Evolutionary conservation across 1,139 yeast genomes (phyloP).

Genomic region (Blastobotrys capitulatus): DNA sequence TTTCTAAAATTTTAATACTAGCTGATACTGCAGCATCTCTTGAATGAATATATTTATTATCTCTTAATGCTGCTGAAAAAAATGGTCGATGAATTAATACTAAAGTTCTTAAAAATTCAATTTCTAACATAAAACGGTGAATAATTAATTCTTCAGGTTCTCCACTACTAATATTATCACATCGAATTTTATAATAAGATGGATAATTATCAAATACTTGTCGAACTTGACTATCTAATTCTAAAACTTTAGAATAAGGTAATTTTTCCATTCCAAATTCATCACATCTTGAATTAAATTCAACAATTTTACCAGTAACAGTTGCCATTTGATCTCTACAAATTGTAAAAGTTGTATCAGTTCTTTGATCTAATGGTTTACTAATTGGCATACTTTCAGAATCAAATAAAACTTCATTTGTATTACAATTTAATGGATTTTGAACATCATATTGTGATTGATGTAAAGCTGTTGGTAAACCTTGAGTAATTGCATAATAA

Average conservation of each 20-base stretch:
- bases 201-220: slow-evolving; percentile 25
- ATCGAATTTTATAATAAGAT: slow-evolving; percentile 25
- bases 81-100: slow-evolving; percentile 32
- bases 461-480: slow-evolving; percentile 30
- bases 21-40: slow-evolving; percentile 29
- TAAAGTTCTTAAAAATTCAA: slow-evolving; percentile 28
- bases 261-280: slow-evolving; percentile 1
- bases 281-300: slow-evolving; percentile 7
- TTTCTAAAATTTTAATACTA: slow-evolving; percentile 26
- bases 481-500: slow-evolving; percentile 29
- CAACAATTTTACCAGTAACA: slow-evolving; percentile 5
- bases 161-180: slow-evolving; percentile 19
- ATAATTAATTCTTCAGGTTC: slow-evolving; percentile 26
- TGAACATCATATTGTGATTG: slow-evolving; percentile 27
- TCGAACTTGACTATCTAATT: slow-evolving; percentile 24
- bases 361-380: slow-evolving; percentile 13
- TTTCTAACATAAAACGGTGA: slow-evolving; percentile 30
- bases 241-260: slow-evolving; percentile 18
- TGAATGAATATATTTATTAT: slow-evolving; percentile 22
- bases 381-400: neutral
- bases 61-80: slow-evolving; percentile 23
- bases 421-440: slow-evolving; percentile 26
- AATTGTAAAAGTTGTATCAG: slow-evolving; percentile 24
- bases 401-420: slow-evolving; percentile 5
- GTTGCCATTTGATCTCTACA: slow-evolving; percentile 19